These are phyloP conservation scores for Fomitopsis serialis DNA, from an alignment of 768 basidiomycete genomes.

Conservation along the genomic window DNA sequence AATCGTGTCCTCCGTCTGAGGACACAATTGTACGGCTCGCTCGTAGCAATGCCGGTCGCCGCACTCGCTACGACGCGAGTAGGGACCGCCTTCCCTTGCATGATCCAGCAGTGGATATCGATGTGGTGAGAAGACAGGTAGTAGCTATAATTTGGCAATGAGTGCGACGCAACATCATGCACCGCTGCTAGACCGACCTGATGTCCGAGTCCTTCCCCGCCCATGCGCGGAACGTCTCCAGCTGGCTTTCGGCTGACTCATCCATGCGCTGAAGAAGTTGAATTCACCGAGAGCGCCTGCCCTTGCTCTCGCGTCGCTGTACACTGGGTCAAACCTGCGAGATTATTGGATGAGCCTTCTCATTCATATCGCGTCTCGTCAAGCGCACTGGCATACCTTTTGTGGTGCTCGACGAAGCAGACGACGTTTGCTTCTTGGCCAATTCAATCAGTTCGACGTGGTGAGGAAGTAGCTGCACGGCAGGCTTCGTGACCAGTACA, in stretches of 20 bases:
- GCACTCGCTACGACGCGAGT: constrained; percentile 89
- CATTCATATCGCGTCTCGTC: constrained; percentile 5
- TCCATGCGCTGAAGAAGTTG: constrained; percentile 96
- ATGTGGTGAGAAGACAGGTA: constrained; percentile 96
- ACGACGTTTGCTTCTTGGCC: constrained; percentile 77
- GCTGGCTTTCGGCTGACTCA: constrained; percentile 96
- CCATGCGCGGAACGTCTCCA: constrained; percentile 94
- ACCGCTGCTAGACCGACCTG: constrained; percentile 40
- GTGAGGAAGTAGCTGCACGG: constrained; percentile 79
- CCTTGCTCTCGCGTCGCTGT: constrained; percentile 83
- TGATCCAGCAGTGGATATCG: constrained; percentile 83
- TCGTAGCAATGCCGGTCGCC: constrained; percentile 85
- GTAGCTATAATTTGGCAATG: constrained; percentile 45
- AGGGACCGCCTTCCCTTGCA: constrained; percentile 69
- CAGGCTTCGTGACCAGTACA: constrained; percentile 91
- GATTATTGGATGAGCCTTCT: no score
- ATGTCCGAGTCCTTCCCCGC: constrained; percentile 94
- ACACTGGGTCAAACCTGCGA: constrained; percentile 78
- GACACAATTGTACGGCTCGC: constrained; percentile 85
- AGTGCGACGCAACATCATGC: no score
- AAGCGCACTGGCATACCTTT: no score
- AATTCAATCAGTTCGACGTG: constrained; percentile 75
- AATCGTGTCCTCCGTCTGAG: constrained; percentile 90
- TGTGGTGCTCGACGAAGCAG: constrained; percentile 94
- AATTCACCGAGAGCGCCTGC: constrained; percentile 79